Evolutionary conservation across 1,284 basidiomycete species (phyloP).

Genomic region (Tylopilus sp.): DNA sequence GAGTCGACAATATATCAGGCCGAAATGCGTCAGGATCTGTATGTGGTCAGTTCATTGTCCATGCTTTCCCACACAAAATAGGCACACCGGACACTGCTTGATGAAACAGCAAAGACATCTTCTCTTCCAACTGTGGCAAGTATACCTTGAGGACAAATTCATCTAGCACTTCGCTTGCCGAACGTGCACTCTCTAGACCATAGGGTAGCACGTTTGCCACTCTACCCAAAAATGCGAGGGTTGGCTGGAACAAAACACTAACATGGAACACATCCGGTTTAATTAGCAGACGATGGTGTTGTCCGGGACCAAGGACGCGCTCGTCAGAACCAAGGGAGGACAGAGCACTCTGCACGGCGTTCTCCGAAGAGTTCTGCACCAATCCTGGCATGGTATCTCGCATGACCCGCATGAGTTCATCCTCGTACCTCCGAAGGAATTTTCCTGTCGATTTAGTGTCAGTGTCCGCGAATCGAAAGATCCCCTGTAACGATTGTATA

Average conservation of each 20-base stretch:
- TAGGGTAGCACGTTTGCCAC: conserved; percentile 70
- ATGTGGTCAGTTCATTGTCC: conserved; percentile 8
- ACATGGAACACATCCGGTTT: conserved; percentile 95
- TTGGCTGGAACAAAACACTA: conserved; percentile 90
- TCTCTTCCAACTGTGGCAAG: conserved; percentile 93
- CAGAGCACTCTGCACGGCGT: conserved; percentile 57
- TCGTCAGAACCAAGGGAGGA: conserved; percentile 66
- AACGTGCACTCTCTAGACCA: conserved; percentile 65
- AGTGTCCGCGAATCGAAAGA: conserved; percentile 91
- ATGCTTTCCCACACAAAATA: background rate
- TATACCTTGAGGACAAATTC: conserved; percentile 95
- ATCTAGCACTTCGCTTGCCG: conserved; percentile 78
- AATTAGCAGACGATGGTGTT: conserved; percentile 84
- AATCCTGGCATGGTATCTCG: conserved; percentile 93
- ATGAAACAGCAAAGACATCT: conserved; percentile 86
- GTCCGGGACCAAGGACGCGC: conserved; percentile 62
- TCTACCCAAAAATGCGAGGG: conserved; percentile 80
- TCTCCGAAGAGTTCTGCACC: conserved; percentile 67
- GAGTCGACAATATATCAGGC: conserved; percentile 61
- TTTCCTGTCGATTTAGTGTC: conserved; percentile 71
- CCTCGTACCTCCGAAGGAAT: conserved; percentile 74
- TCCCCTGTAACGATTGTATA: conserved; percentile 45
- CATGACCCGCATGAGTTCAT: conserved; percentile 80
- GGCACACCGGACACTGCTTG: conserved; percentile 72
- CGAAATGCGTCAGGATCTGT: conserved; percentile 82